Evolutionary conservation across 768 basidiomycete genomes (phyloP), one percentile per base, ranked within the genome.

Genomic region (Kwoniella heveanensis): DNA sequence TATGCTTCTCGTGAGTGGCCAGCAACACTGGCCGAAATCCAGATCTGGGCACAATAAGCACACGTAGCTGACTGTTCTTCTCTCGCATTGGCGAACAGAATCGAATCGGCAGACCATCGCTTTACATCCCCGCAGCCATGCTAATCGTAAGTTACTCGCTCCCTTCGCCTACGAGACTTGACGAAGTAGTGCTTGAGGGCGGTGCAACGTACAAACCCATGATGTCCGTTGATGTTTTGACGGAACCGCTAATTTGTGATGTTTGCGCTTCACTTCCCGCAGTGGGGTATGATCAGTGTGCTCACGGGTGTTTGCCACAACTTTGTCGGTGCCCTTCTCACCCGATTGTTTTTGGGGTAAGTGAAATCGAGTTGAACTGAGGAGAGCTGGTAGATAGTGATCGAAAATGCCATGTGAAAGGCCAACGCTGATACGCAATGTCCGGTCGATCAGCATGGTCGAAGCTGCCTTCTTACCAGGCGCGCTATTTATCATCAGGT

Each of bases 291-390:
- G 22, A 82, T 85, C 64, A 80, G 81, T 19, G 71, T 77, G 32
- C 67, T 83, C 2, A 84, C 83, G 13, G 84, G 82, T 13, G 79
- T 84, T 59, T 81, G 83, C 4, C 81, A 80, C 30, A 83, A 81
- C 74, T 92, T 79, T 57, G 56, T 44, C 9, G 77, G 77, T 0
- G 75, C 77, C 0, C 64, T 82, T 2, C 46, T 79, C 24, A 87
- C 88, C 0, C 83, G 90, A 21, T 90, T 91, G 74, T 77, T 77
- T 76, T 82, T 91, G 44, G 91, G 91, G 47, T 87, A 86, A 62
- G 83, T 85, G 10, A 17, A 17, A 44, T 44, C n/a, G n/a, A n/a
- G n/a, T n/a, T n/a, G n/a, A n/a, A n/a, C n/a, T n/a, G n/a, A n/a
- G n/a, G n/a, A n/a, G n/a, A n/a, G n/a, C n/a, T n/a, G n/a, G n/a